A percentile compares a stretch with the other conserved stretches of the same genome.
These are phyloP conservation scores for Globisporangium echinulatum DNA, from an alignment of 352 stramenopile species.

Conservation along the genomic window DNA sequence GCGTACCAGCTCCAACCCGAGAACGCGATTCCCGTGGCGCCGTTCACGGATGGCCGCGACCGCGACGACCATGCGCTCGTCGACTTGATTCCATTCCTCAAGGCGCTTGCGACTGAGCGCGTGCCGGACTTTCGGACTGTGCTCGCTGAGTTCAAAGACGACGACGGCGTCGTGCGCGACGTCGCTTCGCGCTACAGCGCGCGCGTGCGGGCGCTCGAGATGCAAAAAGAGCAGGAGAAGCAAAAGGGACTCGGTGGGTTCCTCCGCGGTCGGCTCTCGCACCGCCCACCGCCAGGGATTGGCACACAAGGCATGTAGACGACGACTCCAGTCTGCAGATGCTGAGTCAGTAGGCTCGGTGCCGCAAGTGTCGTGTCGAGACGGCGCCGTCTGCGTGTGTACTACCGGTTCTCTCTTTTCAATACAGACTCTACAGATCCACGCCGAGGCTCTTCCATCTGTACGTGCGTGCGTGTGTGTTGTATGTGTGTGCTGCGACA, in stretches of 20 bases:
- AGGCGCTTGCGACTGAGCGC: conserved; percentile 70
- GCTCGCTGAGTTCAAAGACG: conserved; percentile 73
- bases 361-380: background rate
- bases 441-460: no score
- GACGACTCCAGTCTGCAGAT: background rate
- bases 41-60: conserved; percentile 76
- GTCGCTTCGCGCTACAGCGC: conserved; percentile 71
- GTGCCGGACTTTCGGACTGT: conserved; percentile 73
- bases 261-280: conserved; percentile 62
- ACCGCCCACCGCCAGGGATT: conserved; percentile 31
- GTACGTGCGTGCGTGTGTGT: background rate
- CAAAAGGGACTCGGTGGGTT: conserved; percentile 82
- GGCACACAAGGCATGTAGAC: conserved; percentile 9
- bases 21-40: conserved; percentile 74
- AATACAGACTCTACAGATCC: no score
- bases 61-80: conserved; percentile 73
- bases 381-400: background rate
- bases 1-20: conserved; percentile 82
- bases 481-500: background rate
- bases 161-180: conserved; percentile 75
- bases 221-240: conserved; percentile 76
- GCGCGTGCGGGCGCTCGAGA: conserved; percentile 70
- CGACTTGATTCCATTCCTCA: conserved; percentile 82
- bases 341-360: background rate
- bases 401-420: background rate